Base-by-base conservation (phyloP, 176 grass and related monocot species). In the Musa acuminata region DNA sequence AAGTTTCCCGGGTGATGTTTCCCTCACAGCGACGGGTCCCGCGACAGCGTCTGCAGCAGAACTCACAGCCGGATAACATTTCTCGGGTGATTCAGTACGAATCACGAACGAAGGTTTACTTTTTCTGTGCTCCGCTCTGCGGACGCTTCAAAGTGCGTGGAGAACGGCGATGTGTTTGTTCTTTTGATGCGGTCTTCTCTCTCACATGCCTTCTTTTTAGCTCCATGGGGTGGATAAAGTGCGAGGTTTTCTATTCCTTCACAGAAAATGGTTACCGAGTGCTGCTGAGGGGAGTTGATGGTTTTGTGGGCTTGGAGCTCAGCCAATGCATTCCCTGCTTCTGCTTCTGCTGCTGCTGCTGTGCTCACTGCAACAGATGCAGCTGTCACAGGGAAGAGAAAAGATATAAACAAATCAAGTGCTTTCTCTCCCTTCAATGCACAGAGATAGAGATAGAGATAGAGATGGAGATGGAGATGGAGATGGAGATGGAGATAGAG, bases 361-460 rank as follows among this genome's bases (percentile, higher is more conserved):
- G 55, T 17, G 11, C 14, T 58, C 17, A 17, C 57, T 71, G 68
- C 48, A 11, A 16, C 43, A 35, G 65, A 13, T 68, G 68, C 43
- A 21, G 68, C 68, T 71, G 68, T 71, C 68, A 20, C 68, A 52
- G 68, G 25, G 48, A 20, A 51, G 29, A 13, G 13, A 51, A 51
- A 51, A 71, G 8, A 71, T 14, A 11, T 51, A 71, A 29, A 43
- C 8, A 68, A 71, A 71, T 1, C 50, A 71, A 49, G 43, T 51
- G 68, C 68, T 71, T 71, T 71, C 67, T 71, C 67, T 71, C 67
- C 48, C 67, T 71, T 51, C 29, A 49, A 71, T 71, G 63, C 9
- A 3, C 11, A 11, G 23, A 2, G 9, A n/a, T 10, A 1, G 19
- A 22, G 22, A 22, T 22, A 22, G 22, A 22, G 9, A 14, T 9